Base-by-base conservation (phyloP, 495 filamentous ascomycete species). In the Ramalina intermedia region DNA sequence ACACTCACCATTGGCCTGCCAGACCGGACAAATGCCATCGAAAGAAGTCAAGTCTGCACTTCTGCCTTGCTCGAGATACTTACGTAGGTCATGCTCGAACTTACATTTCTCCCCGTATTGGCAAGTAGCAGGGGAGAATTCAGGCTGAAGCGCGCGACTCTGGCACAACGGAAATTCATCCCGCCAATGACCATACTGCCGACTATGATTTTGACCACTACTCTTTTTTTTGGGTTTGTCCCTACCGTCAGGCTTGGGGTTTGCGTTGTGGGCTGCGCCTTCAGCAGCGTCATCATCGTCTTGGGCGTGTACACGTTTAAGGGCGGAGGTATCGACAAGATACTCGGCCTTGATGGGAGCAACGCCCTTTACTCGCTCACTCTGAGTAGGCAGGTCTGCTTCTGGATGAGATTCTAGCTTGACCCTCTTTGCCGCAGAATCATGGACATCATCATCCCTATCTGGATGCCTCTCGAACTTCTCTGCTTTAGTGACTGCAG, bases 301-400 rank as follows among this genome's bases (percentile, higher is more conserved):
- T 20, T 26, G 33, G 24, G 50, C 41, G 41, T 40, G 51, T 11
- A 52, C 43, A 4, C 20, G 37, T 18, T 56, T 49, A 29, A 53
- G 48, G 7, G 44, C 53, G 23, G 45, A 44, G 4, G 55, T 54
- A 46, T 66, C 53, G 43, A 85, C 66, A 41, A 82, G 70, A 60
- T 73, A 95, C 85, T 96, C 89, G 50, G 75, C 58, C 63, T 94
- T 95, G 58, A 98, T 81, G 1, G 79, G 75, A 29, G 87, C 87
- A 50, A 90, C 72, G 27, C 89, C 90, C 58, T 76, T 76, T 39
- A 69, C 48, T 53, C 72, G 63, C 67, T 75, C 55, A 60, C 64
- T 52, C 53, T 56, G 36, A 54, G 58, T 58, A 59, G 56, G 45
- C 17, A 52, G 46, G 13, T 47, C 51, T 47, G 45, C 43, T 43